Evolutionary conservation across 2,329 filamentous ascomycete genomes (phyloP), one percentile per base, ranked within the genome.

Genomic region (Botrytis tulipae): DNA sequence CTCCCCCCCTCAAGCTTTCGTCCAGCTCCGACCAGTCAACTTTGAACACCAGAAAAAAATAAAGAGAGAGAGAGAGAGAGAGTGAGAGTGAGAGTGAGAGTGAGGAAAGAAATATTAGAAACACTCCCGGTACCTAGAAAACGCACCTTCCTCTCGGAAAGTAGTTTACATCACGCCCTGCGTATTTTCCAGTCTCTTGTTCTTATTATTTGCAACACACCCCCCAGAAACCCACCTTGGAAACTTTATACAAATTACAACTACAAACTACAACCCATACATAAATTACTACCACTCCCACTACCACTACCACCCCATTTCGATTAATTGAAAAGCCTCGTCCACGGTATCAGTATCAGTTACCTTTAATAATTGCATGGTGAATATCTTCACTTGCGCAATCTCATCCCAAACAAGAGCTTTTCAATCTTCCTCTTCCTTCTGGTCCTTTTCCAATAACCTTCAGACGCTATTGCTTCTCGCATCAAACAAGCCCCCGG

Each of bases 161-260:
- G 65, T 54, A 67, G 10, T n/a, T 67, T 40, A 29, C 46, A 67
- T 67, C 65, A 67, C 65, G 65, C 35, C 32, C 10, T n/a, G 37
- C 46, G 65, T 67, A 67, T 40, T 67, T 40, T 20, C 3, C 22
- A 67, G 65, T 67, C 65, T 25, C n/a, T 14, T 18, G 1, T 29
- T 61, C n/a, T 14, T 18, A 4, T 29, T 61, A 16, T 12, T 29
- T 65, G 37, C 62, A 65, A 46, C 62, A 32, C 51, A 32, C 40
- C n/a, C 61, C 40, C 40, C 32, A 37, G 20, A 46, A 65, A 65
- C 40, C 40, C n/a, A 65, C 62, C 62, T 65, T 32, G 62, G 62
- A 65, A 65, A 46, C 61, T 42, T 46, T 46, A 67, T 37, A 67
- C 63, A 67, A 67, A 48, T 48, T 67, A 40, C 65, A 67, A 67